Base-by-base conservation (phyloP, 805 yeast species). In the Ogataea ganodermae region DNA sequence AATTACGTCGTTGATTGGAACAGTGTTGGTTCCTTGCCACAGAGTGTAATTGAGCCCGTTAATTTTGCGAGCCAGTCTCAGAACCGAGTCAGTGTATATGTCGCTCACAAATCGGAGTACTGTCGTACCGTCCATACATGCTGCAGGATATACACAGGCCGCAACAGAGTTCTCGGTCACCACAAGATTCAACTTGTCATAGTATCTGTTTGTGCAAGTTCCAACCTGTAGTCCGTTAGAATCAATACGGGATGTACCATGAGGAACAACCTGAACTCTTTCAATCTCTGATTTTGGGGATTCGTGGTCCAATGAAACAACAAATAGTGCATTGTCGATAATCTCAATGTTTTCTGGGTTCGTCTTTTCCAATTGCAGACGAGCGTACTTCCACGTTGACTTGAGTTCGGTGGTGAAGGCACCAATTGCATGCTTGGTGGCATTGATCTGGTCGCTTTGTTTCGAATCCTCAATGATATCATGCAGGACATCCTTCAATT, bases 121-220 rank as follows among this genome's bases (percentile, higher is more conserved):
- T 1, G 83, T 76, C 3, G 84, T 80, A 42, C 79, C 74, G 60
- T 80, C 84, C 76, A 78, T 78, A 18, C 78, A 71, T 2, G 80
- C 70, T 10, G 79, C 74, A 52, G 81, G 84, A 78, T 83, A 80
- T 17, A 78, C 79, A 42, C 80, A 71, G 3, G 83, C 84, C 1
- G 82, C 83, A 18, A 78, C 80, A 0, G 83, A 74, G 59, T 80
- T 80, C 33, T 70, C 67, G 3, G 83, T 76, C 8, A 80, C 74
- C 14, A 80, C 69, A 42, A 80, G 60, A 57, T 79, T 82, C 45
- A 80, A 64, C 55, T 80, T 80, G 59, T 80, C 84, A 58, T 80
- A 80, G 77, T 82, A 79, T 46, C 84, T 65, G 39, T 79, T 76
- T 13, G 81, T 76, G 61, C 84, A 80, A 4, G 81, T 72, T 21